Evolutionary conservation across 805 yeast species (phyloP), one percentile per base, ranked within the genome.

Genomic region (Komagataella ulmi): DNA sequence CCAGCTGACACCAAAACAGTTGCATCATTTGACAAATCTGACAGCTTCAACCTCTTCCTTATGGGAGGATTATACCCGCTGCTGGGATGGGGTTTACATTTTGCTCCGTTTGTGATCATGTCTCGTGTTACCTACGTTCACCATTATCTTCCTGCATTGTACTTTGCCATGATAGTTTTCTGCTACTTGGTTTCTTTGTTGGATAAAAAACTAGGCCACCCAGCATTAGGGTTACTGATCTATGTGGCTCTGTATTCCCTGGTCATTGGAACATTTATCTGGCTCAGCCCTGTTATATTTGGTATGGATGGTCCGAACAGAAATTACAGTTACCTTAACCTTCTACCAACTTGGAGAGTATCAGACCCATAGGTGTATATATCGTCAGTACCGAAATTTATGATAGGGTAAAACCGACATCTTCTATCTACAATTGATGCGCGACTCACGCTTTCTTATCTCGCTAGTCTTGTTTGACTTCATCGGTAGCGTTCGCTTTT

Each of bases 41-140:
- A 47, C 24, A 44, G 44, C 23, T 51, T 61, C 24, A 61, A 66
- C 53, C 51, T 65, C 44, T 71, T 73, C 55, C 57, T 75, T 14
- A 70, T 79, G 68, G 85, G 86, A 45, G 96, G 95, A 51, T 61
- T 85, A 40, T 80, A 86, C 59, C 97, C 98, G 23, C 84, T 90
- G 70, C 62, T 87, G 46, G 96, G 96, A 8, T 91, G 97, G 97
- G 74, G 81, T 46, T 73, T 88, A 60, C 97, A 91, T 68, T 91
- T 74, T 67, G 63, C 86, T 61, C 98, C 99, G 40, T 91, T 91
- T 68, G 79, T 85, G 36, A 68, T 88, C 54, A 91, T 91, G 99
- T 89, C 95, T 10, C 85, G 99, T 73, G 97, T 93, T 53, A 89
- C 96, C 2, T 91, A 93, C 65, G 93, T 91, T 40, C 99, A 91